phyloP scores from a whole-genome alignment of 2,329 filamentous ascomycete species.

The Aschersonia sp. region DNA sequence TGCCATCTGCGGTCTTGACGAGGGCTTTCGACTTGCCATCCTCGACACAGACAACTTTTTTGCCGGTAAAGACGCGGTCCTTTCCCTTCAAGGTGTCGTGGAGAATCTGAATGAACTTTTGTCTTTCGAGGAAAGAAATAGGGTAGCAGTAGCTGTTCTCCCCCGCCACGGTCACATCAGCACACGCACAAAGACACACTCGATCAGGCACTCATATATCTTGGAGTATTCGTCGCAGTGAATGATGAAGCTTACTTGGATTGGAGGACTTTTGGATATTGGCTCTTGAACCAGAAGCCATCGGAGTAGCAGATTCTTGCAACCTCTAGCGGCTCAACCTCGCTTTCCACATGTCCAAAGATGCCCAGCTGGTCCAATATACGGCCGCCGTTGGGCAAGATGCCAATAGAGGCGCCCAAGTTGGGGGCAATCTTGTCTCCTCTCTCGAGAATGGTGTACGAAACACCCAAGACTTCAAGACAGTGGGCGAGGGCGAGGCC shows the following conservation, averaged over 20 bases:
- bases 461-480: slow-evolving; percentile 27
- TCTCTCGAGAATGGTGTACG: slow-evolving; percentile 33
- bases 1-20: slow-evolving; percentile 20
- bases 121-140: slow-evolving; percentile 19
- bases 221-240: too few species aligned
- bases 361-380: slow-evolving; percentile 32
- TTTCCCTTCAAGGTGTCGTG: slow-evolving; percentile 17
- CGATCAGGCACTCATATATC: too few species aligned
- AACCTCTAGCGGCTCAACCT: slow-evolving; percentile 4
- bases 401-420: slow-evolving; percentile 30
- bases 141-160: slow-evolving; percentile 13
- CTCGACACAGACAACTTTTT: slow-evolving; percentile 7
- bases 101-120: slow-evolving; percentile 17
- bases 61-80: slow-evolving; percentile 6
- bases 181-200: too few species aligned
- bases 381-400: slow-evolving; percentile 25
- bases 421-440: slow-evolving; percentile 25
- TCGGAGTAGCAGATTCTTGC: slow-evolving; percentile 4
- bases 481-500: slow-evolving; percentile 19
- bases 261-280: slow-evolving; percentile 3
- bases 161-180: too few species aligned
- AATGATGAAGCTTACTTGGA: slow-evolving; percentile 1
- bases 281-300: slow-evolving; percentile 4
- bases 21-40: neutral
- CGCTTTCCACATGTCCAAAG: slow-evolving; percentile 9